Evolutionary conservation across 108 stramenopile species (phyloP).

Genomic region (Aurantiochytrium sp.): DNA sequence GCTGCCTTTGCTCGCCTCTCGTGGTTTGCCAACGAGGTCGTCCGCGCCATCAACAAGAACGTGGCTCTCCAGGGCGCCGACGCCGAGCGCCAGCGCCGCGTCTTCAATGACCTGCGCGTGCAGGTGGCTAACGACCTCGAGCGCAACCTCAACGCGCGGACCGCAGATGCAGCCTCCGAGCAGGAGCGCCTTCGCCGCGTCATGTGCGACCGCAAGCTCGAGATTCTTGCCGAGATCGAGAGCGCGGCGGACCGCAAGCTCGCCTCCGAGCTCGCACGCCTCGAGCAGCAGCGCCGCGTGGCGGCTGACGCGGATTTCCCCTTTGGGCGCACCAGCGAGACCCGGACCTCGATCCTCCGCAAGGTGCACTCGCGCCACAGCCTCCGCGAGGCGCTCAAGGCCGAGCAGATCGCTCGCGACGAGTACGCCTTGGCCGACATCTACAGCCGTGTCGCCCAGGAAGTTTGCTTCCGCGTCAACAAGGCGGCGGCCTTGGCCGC

Average conservation of each 20-base stretch:
- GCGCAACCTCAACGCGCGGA: background rate
- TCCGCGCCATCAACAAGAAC: background rate
- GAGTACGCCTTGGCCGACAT: background rate
- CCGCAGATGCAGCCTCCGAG: background rate
- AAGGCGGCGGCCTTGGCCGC: background rate
- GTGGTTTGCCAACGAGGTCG: background rate
- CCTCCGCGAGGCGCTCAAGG: background rate
- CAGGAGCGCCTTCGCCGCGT: background rate
- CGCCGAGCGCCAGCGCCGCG: background rate
- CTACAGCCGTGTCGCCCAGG: background rate
- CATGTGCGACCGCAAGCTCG: background rate
- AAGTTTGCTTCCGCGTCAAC: constrained; percentile 7
- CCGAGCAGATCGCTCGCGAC: background rate
- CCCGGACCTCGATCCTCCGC: background rate
- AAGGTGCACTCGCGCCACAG: background rate
- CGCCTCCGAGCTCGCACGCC: background rate
- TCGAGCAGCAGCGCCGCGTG: background rate
- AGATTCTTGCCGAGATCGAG: background rate
- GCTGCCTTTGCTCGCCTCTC: background rate
- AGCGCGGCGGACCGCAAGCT: background rate
- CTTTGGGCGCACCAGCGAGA: background rate
- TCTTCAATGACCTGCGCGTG: background rate
- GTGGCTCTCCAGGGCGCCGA: background rate
- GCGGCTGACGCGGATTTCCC: background rate
- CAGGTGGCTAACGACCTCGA: background rate